Evolutionary conservation across 495 filamentous ascomycete species (phyloP), one percentile per base, ranked within the genome.

Genomic region (Penicillium chermesinum): DNA sequence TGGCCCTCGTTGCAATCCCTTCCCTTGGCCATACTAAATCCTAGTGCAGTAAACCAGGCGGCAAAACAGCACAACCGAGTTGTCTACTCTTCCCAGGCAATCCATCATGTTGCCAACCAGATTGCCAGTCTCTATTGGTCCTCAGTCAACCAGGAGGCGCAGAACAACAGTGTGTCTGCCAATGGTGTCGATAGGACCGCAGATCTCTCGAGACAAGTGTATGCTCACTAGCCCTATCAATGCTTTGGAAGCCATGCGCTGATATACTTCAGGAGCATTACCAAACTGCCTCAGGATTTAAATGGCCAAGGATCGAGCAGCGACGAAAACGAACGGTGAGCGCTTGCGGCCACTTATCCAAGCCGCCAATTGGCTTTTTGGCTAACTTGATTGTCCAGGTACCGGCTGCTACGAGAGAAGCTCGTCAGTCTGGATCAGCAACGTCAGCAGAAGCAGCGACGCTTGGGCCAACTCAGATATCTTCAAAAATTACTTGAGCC

Each of bases 51-150:
- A 8, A 90, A 91, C 61, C 69, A 77, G 36, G 67, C 70, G 17
- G 69, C 89, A 32, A 79, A 78, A 44, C 83, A 86, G 50, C 89
- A 94, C 63, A 76, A 78, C 49, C 82, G 80, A 22, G 72, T 83
- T 27, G 83, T 81, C 13, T 91, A 91, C 66, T 79, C 83, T 10
- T 79, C 84, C 0, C 86, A 91, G 54, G 81, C 86, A 0, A 80
- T 83, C 46, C 79, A 87, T 30, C 85, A 90, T 67, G 78, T 94
- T 34, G 88, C 87, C 17, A 85, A 89, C 64, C 88, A 94, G 71
- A 83, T 94, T 36, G 82, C 90, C 55, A 69, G 66, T 42, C 65
- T 91, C 42, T 93, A 91, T 58, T 82, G 81, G 76, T 54, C 66
- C 18, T 57, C 70, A 0, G 70, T 72, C 22, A 74, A 50, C 8